These are phyloP conservation scores for Torrubiellomyces zombiae DNA, from an alignment of 2,329 filamentous ascomycete genomes.

Conservation along the genomic window DNA sequence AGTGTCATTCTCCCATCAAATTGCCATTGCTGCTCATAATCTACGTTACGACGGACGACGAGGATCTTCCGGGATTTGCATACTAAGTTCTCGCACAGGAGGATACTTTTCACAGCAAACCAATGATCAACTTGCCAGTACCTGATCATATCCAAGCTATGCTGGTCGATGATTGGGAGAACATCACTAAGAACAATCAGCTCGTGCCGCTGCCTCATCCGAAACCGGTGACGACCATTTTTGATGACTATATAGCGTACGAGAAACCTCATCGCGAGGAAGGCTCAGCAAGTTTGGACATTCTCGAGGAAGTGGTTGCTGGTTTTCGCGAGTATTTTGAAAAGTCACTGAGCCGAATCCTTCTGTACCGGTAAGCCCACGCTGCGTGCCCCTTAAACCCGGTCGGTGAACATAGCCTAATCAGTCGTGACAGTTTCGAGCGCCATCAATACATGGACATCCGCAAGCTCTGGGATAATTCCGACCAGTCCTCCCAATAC, in stretches of 20 bases:
- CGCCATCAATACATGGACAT: constrained; percentile 73
- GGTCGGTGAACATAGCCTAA: neutral
- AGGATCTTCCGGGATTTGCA: too few relatives aligned
- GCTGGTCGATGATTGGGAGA: constrained; percentile 97
- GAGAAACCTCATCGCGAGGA: constrained; percentile 49
- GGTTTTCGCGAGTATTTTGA: constrained; percentile 92
- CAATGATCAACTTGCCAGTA: constrained; percentile 71
- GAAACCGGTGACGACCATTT: constrained; percentile 57
- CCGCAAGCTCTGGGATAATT: constrained; percentile 49
- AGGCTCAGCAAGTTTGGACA: constrained; percentile 59
- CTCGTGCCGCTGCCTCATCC: constrained; percentile 70
- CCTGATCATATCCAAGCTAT: constrained; percentile 83
- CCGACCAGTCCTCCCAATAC: constrained; percentile 45
- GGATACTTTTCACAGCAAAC: constrained; percentile 68
- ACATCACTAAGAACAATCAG: constrained; percentile 87
- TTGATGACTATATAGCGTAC: constrained; percentile 63
- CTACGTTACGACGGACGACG: too few relatives aligned
- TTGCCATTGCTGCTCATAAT: too few relatives aligned
- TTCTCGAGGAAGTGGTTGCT: constrained; percentile 75
- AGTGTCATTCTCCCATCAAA: too few relatives aligned
- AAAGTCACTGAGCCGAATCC: constrained; percentile 68
- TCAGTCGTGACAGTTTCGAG: constrained; percentile 50
- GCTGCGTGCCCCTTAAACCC: too few relatives aligned
- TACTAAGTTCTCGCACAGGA: constrained; percentile 41
- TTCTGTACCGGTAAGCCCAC: constrained; percentile 58